Conservation (phyloP, 2,329 filamentous ascomycete genomes). For the Talaromyces sp. region DNA sequence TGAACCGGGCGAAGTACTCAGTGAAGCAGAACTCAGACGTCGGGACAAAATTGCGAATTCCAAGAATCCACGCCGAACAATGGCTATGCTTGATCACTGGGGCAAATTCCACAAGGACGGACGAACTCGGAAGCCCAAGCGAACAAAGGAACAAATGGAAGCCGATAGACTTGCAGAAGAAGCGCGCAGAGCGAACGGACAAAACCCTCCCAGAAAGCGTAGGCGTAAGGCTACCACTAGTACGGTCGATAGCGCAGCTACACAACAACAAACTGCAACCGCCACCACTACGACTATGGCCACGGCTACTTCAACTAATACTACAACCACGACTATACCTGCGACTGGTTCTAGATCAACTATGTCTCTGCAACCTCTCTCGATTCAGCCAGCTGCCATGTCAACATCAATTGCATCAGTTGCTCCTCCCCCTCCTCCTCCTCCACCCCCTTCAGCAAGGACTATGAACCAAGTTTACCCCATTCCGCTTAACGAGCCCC, state of each 20-base stretch:
- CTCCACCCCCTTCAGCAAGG: not conserved
- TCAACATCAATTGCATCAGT: not conserved
- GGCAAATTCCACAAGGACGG: constrained; percentile 43
- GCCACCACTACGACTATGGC: constrained; percentile 1
- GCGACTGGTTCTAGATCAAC: not conserved
- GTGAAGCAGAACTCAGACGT: constrained; percentile 31
- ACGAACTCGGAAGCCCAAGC: constrained; percentile 43
- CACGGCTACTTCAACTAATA: not conserved
- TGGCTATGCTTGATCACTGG: constrained; percentile 47
- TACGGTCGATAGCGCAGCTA: not conserved
- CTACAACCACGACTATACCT: not conserved
- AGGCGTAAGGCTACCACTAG: constrained; percentile 21
- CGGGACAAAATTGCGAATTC: constrained; percentile 42
- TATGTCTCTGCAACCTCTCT: constrained; percentile 11
- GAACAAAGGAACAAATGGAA: constrained; percentile 45
- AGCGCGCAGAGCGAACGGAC: constrained; percentile 26
- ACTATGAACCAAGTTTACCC: constrained; percentile 1
- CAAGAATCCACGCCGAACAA: constrained; percentile 44
- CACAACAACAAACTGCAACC: constrained; percentile 5
- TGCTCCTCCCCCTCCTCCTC: not conserved
- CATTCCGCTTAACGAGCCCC: not conserved
- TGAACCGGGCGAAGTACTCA: constrained; percentile 24
- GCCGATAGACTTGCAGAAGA: constrained; percentile 36
- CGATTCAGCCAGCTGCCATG: constrained; percentile 15
- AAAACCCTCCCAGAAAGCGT: constrained; percentile 24